Base-by-base conservation (phyloP, 495 filamentous ascomycete species). In the Tuber calosporum region DNA sequence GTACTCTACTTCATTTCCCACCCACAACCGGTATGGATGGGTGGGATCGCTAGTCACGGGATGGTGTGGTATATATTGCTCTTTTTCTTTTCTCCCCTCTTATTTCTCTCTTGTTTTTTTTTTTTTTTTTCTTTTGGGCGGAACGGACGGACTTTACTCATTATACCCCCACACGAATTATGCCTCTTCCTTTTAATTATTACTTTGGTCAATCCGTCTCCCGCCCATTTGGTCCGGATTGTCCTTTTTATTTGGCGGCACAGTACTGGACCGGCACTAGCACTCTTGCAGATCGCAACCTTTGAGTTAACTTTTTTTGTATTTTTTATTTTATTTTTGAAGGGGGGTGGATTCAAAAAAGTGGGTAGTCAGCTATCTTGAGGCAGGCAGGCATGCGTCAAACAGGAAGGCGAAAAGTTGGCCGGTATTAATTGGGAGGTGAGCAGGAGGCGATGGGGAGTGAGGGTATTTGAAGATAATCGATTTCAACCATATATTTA, bases 1-100 rank as follows among this genome's bases (percentile, higher is more conserved):
- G 68, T 78, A 20, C 62, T 77, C 66, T 79, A 70, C 76, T 79
- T 79, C 77, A 72, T 78, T 79, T 79, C 77, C 79, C 68, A 67
- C 75, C 77, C 67, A 48, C 71, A 72, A 70, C 71, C 72, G 40
- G 75, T 75, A 74, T 74, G 75, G 77, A 37, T 48, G 75, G 77
- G 58, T 74, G 66, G 77, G 76, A 74, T 66, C 41, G 74, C 37
- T 69, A 36, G 67, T 69, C 36, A 30, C 26, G 53, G 53, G 22
- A 53, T 62, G 53, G 53, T 13, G 53, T 62, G 53, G 53, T 30
- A 30, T 62, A 78, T 48, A 72, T 78, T 77, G 76, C 68, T 70
- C 73, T 43, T 77, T 77, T 68, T 77, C 19, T 39, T 53, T 73
- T 77, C 70, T 73, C 70, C 70, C 68, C 69, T 13, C 42, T 69